Percentiles rank a stretch among this genome's conserved stretches.
phyloP scores from a whole-genome alignment of 2,329 filamentous ascomycete species.

The Alternaria sp. region DNA sequence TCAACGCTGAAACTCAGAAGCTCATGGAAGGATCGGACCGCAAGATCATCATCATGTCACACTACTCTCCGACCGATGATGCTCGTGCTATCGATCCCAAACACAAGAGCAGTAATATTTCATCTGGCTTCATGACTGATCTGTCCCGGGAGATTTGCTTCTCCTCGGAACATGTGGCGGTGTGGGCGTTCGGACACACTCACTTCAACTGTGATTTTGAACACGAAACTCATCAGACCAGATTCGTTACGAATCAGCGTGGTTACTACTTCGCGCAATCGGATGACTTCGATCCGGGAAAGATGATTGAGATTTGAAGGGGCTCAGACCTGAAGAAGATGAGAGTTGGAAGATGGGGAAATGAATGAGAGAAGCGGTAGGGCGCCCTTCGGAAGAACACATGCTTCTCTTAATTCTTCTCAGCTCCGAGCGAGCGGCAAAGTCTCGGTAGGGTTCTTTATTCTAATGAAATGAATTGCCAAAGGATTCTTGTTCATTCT shows the following conservation, averaged over 20 bases:
- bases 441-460: too few species aligned
- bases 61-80: constrained; percentile 55
- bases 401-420: too few species aligned
- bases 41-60: constrained; percentile 54
- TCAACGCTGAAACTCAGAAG: constrained; percentile 50
- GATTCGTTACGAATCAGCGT: constrained; percentile 54
- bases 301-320: background rate
- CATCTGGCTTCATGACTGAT: constrained; percentile 55
- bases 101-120: constrained; percentile 34
- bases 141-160: constrained; percentile 51
- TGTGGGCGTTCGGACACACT: constrained; percentile 62
- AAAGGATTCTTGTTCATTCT: too few species aligned
- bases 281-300: constrained; percentile 3
- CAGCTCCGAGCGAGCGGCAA: too few species aligned
- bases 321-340: background rate
- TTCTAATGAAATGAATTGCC: too few species aligned
- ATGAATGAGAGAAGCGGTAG: background rate
- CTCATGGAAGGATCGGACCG: constrained; percentile 28
- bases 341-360: background rate
- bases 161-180: constrained; percentile 43
- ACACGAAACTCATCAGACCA: constrained; percentile 17
- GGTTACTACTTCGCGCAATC: constrained; percentile 48
- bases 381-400: too few species aligned
- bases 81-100: constrained; percentile 47
- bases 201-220: constrained; percentile 57